A percentile compares a stretch with the other conserved stretches of the same genome.
Evolutionary conservation across 345 rosid genomes (phyloP).

Genomic region (Brassica rapa): DNA sequence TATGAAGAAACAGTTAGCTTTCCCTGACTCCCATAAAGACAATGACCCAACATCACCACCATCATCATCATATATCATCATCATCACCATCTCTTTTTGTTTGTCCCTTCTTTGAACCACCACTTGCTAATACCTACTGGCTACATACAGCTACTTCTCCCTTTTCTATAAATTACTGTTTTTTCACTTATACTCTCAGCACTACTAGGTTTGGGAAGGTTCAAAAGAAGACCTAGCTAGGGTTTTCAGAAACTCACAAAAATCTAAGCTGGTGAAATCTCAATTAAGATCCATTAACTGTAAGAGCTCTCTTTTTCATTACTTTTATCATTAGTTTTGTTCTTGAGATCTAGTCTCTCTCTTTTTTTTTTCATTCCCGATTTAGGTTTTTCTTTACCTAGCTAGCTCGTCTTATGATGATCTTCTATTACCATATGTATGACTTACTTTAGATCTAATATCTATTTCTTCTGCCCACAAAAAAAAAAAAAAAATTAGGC

Average conservation of each 20-base stretch:
- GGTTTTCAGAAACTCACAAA: slow-evolving; percentile 25
- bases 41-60: slow-evolving; percentile 53
- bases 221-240: slow-evolving; percentile 22
- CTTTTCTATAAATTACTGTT: slow-evolving; percentile 22
- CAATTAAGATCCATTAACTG: background rate
- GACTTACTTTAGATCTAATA: background rate
- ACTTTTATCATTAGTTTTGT: background rate
- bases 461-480: background rate
- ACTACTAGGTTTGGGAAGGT: background rate
- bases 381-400: background rate
- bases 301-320: background rate
- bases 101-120: slow-evolving; percentile 36
- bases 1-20: slow-evolving; percentile 60
- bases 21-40: slow-evolving; percentile 68
- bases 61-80: slow-evolving; percentile 30
- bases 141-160: slow-evolving; percentile 24
- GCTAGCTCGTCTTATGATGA: background rate
- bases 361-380: background rate
- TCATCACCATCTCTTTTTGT: slow-evolving; percentile 25
- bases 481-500: background rate
- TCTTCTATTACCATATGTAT: background rate
- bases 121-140: slow-evolving; percentile 15
- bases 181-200: slow-evolving; percentile 17
- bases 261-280: background rate
- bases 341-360: background rate